phyloP scores from a whole-genome alignment of 768 basidiomycete species.

The Trametopsis cervina region DNA sequence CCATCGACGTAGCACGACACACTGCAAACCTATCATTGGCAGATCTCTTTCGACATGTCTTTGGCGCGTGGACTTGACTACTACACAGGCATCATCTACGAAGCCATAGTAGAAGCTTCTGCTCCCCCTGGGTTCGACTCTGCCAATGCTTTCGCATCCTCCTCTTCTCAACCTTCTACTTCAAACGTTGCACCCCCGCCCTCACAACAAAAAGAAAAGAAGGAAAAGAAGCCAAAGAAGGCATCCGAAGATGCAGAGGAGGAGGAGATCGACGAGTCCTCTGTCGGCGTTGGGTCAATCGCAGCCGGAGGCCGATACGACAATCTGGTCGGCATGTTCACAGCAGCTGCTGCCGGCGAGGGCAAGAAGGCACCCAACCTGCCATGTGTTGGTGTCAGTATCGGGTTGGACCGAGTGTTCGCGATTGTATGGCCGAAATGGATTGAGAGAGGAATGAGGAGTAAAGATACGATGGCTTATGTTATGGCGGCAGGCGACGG shows the following conservation, averaged over 20 bases:
- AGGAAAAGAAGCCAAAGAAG: conserved; percentile 40
- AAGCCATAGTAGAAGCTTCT: conserved; percentile 89
- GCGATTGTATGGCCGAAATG: conserved; percentile 86
- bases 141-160: conserved; percentile 41
- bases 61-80: conserved; percentile 98
- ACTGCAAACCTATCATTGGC: conserved; percentile 1
- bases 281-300: conserved; percentile 96
- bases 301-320: conserved; percentile 99
- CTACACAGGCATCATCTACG: conserved; percentile 98
- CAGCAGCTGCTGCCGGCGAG: conserved; percentile 69
- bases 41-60: conserved; percentile 96
- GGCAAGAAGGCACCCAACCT: conserved; percentile 60
- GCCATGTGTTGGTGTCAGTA: conserved; percentile 89
- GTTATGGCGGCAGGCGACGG: conserved; percentile 91
- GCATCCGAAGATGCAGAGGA: conserved; percentile 48
- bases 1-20: no score
- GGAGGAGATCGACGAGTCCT: conserved; percentile 87
- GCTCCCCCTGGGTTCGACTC: conserved; percentile 79
- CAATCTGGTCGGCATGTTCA: conserved; percentile 88
- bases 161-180: conserved; percentile 22
- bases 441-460: conserved; percentile 70
- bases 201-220: conserved; percentile 25
- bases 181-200: conserved; percentile 20
- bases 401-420: conserved; percentile 92
- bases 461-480: conserved; percentile 90